Evolutionary conservation across 176 grass and related monocot genomes (phyloP).

Genomic region (Canna indica): DNA sequence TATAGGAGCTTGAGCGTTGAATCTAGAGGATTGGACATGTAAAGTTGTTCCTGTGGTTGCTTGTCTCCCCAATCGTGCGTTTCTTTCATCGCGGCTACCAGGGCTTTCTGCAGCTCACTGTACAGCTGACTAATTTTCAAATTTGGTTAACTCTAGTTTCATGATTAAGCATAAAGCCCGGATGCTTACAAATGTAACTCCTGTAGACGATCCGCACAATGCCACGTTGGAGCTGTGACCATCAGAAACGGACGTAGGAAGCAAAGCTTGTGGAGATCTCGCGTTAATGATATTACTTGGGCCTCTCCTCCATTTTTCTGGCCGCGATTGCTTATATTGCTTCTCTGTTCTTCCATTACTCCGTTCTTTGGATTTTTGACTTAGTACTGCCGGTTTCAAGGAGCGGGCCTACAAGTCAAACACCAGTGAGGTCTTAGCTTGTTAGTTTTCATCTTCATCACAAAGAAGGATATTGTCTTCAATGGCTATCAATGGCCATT

Average conservation of each 20-base stretch:
- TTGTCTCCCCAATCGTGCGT: not conserved
- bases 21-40: conserved; percentile 2
- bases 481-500: no score
- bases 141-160: not conserved
- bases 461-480: no score
- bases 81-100: not conserved
- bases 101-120: not conserved
- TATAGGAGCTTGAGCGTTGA: conserved; percentile 8
- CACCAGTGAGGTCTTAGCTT: not conserved
- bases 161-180: not conserved
- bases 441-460: no score
- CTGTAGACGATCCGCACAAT: not conserved
- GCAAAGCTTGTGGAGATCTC: not conserved
- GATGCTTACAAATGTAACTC: not conserved
- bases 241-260: not conserved
- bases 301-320: not conserved
- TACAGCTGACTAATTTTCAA: not conserved
- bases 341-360: not conserved
- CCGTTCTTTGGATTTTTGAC: not conserved
- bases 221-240: not conserved
- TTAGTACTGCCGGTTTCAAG: not conserved
- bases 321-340: not conserved
- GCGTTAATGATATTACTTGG: no score
- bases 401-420: not conserved
- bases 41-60: not conserved